These are phyloP conservation scores for Curvularia eragrostidis DNA, from an alignment of 2,329 filamentous ascomycete genomes.

Conservation along the genomic window DNA sequence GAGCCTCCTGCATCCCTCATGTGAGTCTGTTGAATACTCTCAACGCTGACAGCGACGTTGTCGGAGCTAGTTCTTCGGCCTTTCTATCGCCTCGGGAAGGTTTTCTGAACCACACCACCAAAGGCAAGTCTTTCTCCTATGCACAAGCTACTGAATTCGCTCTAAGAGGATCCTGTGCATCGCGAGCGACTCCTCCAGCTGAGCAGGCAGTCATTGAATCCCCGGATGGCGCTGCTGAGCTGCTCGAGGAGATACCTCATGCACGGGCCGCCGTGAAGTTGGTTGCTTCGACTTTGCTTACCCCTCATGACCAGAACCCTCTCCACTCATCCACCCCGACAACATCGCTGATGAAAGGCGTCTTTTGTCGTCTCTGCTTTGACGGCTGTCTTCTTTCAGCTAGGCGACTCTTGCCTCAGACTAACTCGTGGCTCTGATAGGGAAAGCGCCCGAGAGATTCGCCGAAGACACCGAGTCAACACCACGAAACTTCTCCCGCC, in stretches of 20 bases:
- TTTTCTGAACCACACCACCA: not conserved
- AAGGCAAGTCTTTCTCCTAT: not conserved
- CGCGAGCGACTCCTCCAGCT: not conserved
- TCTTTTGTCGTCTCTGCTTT: no score
- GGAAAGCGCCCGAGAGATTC: constrained; percentile 1
- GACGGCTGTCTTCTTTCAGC: not conserved
- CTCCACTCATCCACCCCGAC: not conserved
- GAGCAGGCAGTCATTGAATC: not conserved
- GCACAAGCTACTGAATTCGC: not conserved
- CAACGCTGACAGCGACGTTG: not conserved
- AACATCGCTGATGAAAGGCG: not conserved
- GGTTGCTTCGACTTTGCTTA: not conserved
- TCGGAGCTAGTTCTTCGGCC: not conserved
- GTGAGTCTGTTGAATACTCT: not conserved
- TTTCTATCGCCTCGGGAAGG: constrained; percentile 1
- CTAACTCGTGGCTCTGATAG: not conserved
- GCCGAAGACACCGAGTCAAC: constrained; percentile 9
- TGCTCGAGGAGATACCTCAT: not conserved
- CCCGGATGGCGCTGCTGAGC: not conserved
- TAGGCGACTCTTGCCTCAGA: not conserved
- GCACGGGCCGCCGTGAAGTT: constrained; percentile 10
- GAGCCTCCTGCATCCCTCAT: not conserved
- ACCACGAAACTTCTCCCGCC: not conserved
- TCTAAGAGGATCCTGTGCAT: not conserved
- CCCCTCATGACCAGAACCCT: not conserved